These are phyloP conservation scores for Beauveria pseudobassiana DNA, from an alignment of 2,329 filamentous ascomycete species.

Conservation along the genomic window DNA sequence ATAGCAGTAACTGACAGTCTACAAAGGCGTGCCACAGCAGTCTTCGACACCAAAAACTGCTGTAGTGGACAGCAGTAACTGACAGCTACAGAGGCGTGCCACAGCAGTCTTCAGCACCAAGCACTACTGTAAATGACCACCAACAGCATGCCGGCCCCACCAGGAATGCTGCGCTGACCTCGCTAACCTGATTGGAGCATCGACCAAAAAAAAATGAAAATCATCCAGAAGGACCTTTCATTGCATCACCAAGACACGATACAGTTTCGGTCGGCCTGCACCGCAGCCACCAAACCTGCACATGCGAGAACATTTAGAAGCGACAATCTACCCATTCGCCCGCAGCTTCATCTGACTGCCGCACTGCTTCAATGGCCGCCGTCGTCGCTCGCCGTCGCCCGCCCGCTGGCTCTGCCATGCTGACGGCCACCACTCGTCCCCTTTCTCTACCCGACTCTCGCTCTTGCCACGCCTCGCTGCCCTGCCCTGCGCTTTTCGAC, in stretches of 20 bases:
- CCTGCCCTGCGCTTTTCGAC: not conserved
- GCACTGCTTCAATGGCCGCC: not conserved
- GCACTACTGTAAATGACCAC: too few species aligned
- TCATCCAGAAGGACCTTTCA: not conserved
- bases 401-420: not conserved
- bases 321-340: not conserved
- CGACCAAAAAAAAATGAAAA: not conserved
- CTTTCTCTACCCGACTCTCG: conserved; percentile 45
- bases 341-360: not conserved
- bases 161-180: not conserved
- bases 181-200: not conserved
- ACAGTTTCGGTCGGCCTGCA: not conserved
- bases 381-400: not conserved
- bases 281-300: not conserved
- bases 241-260: not conserved
- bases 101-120: too few species aligned
- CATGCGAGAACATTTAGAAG: not conserved
- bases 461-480: conserved; percentile 17
- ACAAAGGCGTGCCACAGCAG: too few species aligned
- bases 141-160: too few species aligned
- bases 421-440: conserved; percentile 20
- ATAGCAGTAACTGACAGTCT: too few species aligned
- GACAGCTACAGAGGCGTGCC: too few species aligned
- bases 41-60: too few species aligned
- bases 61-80: too few species aligned